Evolutionary conservation across 441 rosid genomes (phyloP), one percentile per base, ranked within the genome.

Genomic region (Populus trichocarpa): DNA sequence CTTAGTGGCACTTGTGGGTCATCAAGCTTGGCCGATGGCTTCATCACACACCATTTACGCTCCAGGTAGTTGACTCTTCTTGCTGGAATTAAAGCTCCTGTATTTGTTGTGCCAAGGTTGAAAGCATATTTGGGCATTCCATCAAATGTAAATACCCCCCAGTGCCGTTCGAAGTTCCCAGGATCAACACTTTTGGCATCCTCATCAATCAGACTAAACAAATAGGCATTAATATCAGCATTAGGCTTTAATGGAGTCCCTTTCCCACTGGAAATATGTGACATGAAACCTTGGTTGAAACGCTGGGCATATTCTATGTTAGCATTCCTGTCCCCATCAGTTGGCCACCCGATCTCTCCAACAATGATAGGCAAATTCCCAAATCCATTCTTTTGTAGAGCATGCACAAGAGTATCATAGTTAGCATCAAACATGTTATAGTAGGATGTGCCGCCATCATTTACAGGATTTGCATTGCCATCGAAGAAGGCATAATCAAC

Each of bases 261-360:
- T 79, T 90, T 92, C 75, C 98, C 99, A n/a, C 92, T 89, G 3
- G 95, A 81, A 73, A 93, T 89, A 77, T 84, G 98, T 33, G 88
- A 35, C 92, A 95, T 85, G 77, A 95, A 95, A 38, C 99, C 99
- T 86, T 95, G 98, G 89, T 91, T 95, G 84, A 95, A 95, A 66
- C 95, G 88, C 32, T 82, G 91, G 57, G 96, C 99, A 80, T 85
- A 91, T 42, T 84, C 87, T 18, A 85, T 32, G 70, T 95, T 93
- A 3, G 99, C 99, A 57, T 95, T 95, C 70, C 72, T 82, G 77
- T 93, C 91, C 1, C 98, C 97, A 78, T 95, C 99, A 18, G 99
- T 93, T 0, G 99, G 99, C 99, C 99, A 95, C 5, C 99, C 98
- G 5, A 93, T 88, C 84, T 95, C 99, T 38, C 99, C 99, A 11